Base-by-base conservation (phyloP, 2,329 filamentous ascomycete species). In the Pseudogymnoascus verrucosus region DNA sequence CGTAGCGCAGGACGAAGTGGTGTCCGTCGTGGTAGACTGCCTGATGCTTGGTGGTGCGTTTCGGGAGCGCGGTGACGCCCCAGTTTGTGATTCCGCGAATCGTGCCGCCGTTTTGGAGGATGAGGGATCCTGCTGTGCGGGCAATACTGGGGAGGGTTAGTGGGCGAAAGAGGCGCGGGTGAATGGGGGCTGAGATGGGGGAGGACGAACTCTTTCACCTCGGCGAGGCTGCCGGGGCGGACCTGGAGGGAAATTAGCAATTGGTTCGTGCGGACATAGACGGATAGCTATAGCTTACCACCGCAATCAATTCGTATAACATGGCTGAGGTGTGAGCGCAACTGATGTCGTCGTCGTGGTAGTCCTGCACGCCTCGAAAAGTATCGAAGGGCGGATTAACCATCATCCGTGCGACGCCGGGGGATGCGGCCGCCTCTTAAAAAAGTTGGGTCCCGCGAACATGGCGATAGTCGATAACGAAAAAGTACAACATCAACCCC, bases 1-100 rank as follows among this genome's bases (percentile, higher is more conserved):
- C 95, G 81, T 96, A 99, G 71, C 95, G 90, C 89, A 99, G 90
- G 73, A 96, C 89, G 77, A 99, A 99, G 83, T 99, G 96, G 80
- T 98, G 93, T 63, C 95, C 95, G 69, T 87, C 84, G 68, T 85
- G 85, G 82, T 98, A 89, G 69, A 86, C 87, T 70, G 89, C 86
- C 78, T 97, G 92, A 77, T 96, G 88, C 74, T 89, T 88, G 66
- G 87, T 88, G 65, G 88, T 82, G 66, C 91, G 86, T 69, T 87
- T 89, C 59, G 95, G 93, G 16, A 99, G 88, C 59, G 88, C 82
- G 79, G 95, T 97, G 70, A 90, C 84, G 74, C 95, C 95, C 95
- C 95, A 99, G 82, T 99, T 99, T 70, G 88, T 88, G 74, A 96
- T 83, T 74, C 92, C 92, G 71, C 95, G 92, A 73, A 99, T 86